Evolutionary conservation across 257 asterid genomes (phyloP).

Genomic region (Solanum habrochaites): DNA sequence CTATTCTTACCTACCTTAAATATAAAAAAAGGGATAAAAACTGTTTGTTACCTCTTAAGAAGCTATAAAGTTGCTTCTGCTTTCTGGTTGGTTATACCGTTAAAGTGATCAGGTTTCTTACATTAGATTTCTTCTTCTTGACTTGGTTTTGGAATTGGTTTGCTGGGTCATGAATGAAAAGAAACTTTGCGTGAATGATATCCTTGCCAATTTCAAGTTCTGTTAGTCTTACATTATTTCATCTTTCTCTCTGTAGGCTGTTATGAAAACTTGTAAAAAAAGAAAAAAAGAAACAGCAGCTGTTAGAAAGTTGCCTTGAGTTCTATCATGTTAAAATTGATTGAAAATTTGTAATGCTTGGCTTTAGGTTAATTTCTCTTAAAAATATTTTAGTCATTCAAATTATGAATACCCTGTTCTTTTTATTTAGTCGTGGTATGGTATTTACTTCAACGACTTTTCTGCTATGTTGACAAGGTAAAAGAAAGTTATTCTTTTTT

Average conservation of each 20-base stretch:
- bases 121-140: neutral
- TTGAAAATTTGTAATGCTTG: neutral
- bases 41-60: neutral
- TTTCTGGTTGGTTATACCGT: neutral
- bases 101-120: neutral
- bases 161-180: neutral
- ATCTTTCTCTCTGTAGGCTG: neutral
- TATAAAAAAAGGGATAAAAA: neutral
- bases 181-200: neutral
- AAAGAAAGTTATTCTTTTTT: neutral
- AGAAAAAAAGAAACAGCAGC: neutral
- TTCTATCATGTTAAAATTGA: neutral
- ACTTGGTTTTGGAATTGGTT: neutral
- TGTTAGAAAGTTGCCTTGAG: neutral
- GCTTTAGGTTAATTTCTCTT: neutral
- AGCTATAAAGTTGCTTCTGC: neutral
- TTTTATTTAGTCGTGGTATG: neutral
- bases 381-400: neutral
- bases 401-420: neutral
- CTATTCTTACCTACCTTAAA: neutral
- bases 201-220: neutral
- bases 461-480: neutral
- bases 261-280: neutral
- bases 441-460: neutral
- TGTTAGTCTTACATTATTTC: neutral